A percentile compares a stretch with the other conserved stretches of the same genome.
These are phyloP conservation scores for Alternaria brassicicola DNA, from an alignment of 2,329 filamentous ascomycete species.

Conservation along the genomic window DNA sequence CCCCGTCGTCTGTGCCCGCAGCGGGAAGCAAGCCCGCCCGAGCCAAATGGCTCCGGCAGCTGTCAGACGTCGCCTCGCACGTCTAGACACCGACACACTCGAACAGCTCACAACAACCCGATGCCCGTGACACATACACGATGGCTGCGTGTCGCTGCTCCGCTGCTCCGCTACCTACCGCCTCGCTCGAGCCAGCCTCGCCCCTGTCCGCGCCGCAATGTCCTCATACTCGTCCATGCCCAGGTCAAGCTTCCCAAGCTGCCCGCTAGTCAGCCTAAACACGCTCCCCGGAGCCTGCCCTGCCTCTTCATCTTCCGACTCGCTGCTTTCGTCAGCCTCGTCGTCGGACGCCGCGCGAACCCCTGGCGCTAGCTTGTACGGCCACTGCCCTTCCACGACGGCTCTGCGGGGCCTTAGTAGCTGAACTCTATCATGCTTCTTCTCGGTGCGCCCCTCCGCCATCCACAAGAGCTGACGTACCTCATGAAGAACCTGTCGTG, in stretches of 20 bases:
- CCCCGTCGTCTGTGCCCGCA: slow-evolving; percentile 22
- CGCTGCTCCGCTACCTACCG: background rate
- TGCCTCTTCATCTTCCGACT: slow-evolving; percentile 53
- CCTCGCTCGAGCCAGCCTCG: slow-evolving; percentile 14
- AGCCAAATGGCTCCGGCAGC: slow-evolving; percentile 12
- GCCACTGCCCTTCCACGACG: slow-evolving; percentile 67
- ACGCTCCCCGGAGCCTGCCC: slow-evolving; percentile 52
- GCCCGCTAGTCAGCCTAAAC: slow-evolving; percentile 44
- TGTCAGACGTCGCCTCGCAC: slow-evolving; percentile 16
- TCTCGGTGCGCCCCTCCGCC: background rate
- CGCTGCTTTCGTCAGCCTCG: slow-evolving; percentile 52
- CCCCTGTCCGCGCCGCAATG: slow-evolving; percentile 42
- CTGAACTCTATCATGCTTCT: slow-evolving; percentile 2
- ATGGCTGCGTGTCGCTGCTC: background rate
- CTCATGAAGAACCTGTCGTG: slow-evolving; percentile 85
- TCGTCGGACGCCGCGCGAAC: slow-evolving; percentile 53
- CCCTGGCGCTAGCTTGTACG: slow-evolving; percentile 46
- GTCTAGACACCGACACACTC: too few species aligned
- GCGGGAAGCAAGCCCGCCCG: slow-evolving; percentile 24
- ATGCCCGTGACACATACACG: background rate
- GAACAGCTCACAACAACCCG: too few species aligned
- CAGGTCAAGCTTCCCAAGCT: slow-evolving; percentile 44
- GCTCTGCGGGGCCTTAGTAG: slow-evolving; percentile 53
- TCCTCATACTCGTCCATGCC: slow-evolving; percentile 49
- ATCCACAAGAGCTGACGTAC: slow-evolving; percentile 37